Conservation (phyloP, 768 basidiomycete genomes). For the Pisolithus orientalis region DNA sequence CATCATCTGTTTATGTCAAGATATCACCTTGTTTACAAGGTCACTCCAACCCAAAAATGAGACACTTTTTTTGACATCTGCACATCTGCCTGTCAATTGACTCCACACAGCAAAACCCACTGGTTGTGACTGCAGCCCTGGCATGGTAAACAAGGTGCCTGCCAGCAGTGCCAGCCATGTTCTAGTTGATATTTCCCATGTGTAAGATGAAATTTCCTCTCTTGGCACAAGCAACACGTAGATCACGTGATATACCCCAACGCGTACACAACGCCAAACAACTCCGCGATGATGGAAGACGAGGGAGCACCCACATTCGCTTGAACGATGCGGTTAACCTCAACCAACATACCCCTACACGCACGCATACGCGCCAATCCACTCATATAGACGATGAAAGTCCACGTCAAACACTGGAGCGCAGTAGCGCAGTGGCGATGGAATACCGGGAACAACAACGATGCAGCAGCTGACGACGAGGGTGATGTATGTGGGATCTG, state of each 20-base stretch:
- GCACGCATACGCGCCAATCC: not conserved
- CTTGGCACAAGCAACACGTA: no score
- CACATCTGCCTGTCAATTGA: no score
- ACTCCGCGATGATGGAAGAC: not conserved
- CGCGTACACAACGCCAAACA: conserved; percentile 8
- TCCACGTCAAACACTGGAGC: conserved; percentile 79
- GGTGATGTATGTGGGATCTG: conserved; percentile 83
- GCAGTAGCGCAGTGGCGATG: conserved; percentile 88
- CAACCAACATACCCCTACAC: not conserved
- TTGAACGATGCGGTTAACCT: not conserved
- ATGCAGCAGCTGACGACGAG: conserved; percentile 35
- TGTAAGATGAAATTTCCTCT: no score
- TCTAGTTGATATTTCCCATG: no score
- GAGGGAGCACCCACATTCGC: not conserved
- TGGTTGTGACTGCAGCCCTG: no score
- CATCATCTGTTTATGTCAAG: no score
- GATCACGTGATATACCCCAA: not conserved
- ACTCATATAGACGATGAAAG: conserved; percentile 52
- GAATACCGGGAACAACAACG: conserved; percentile 44
- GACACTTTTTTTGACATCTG: no score
- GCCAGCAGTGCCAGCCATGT: no score
- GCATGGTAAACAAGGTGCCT: no score
- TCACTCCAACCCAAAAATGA: no score
- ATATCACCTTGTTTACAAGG: no score
- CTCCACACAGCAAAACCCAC: no score